Base-by-base conservation (phyloP, 2,329 filamentous ascomycete genomes). In the Alternaria postmessia region DNA sequence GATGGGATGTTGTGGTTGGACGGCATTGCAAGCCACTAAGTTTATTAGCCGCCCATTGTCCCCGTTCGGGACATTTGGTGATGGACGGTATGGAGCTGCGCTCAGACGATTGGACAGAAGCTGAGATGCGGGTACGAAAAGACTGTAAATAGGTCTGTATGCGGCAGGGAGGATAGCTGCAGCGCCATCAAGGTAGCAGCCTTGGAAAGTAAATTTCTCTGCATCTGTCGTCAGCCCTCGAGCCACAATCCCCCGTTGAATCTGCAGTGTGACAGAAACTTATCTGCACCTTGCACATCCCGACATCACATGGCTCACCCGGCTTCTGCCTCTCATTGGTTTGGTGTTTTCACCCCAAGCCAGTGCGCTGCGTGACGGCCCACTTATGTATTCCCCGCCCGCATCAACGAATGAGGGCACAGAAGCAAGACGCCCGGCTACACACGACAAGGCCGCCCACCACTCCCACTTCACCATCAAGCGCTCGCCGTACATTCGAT, bases 401-500 rank as follows among this genome's bases (percentile, higher is more conserved):
- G 9, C 34, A 47, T 20, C 26, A 39, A 41, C 72, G 65, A 75
- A 73, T 75, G 51, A 66, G 54, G 16, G 47, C 48, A 47, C 54
- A 56, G 55, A 61, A 63, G 63, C 39, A 67, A 49, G 55, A 60
- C 65, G 67, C 66, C 67, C 60, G 66, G 70, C 66, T 58, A 67
- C 69, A 74, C 75, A 61, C 64, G 57, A 60, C 61, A 58, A 51
- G 62, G 30, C 54, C 60, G 65, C 68, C 71, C 54, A 74, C 75
- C 75, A 78, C 73, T 78, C 71, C 44, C 61, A 53, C 65, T 59
- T 58, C 69, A 62, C 68, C 66, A 42, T 72, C 68, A 76, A 77
- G 75, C 75, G 75, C 75, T 77, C 69, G 69, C 52, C 62, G 62
- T 53, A 66, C 67, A 62, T 71, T 76, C 75, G 64, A 78, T 77